Evolutionary conservation across 1,139 yeast genomes (phyloP).

Genomic region (Geotrichum candidum): DNA sequence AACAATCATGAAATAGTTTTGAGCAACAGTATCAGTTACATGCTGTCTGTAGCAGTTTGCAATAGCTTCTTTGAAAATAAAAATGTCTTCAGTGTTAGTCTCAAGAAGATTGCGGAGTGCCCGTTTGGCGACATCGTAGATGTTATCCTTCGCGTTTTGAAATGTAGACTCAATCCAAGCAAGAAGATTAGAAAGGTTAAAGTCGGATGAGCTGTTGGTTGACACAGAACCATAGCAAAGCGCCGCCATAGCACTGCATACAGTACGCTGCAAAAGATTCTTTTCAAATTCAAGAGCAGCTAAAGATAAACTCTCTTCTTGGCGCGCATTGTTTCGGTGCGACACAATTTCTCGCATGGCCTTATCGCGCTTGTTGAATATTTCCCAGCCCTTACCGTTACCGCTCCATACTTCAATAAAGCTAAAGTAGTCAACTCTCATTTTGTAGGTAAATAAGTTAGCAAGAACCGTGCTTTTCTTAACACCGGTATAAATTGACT

Average conservation of each 20-base stretch:
- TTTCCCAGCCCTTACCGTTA: conserved; percentile 57
- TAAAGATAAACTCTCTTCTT: conserved; percentile 41
- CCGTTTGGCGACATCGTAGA: conserved; percentile 59
- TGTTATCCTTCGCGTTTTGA: conserved; percentile 51
- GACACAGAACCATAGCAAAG: conserved; percentile 49
- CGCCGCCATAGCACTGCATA: conserved; percentile 79
- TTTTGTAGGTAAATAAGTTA: conserved; percentile 75
- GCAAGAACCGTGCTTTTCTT: conserved; percentile 40
- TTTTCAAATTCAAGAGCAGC: conserved; percentile 84
- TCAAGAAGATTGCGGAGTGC: conserved; percentile 66
- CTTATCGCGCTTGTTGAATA: conserved; percentile 63
- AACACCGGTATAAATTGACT: conserved; percentile 56
- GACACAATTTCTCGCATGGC: conserved; percentile 44
- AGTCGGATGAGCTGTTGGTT: conserved; percentile 46
- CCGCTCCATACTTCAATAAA: conserved; percentile 94
- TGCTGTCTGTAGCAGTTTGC: conserved; percentile 54
- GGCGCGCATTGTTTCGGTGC: conserved; percentile 27
- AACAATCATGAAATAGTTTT: conserved; percentile 64
- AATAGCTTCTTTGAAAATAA: conserved; percentile 57
- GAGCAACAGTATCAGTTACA: conserved; percentile 43
- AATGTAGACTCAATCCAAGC: conserved; percentile 75
- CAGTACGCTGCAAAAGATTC: conserved; percentile 61
- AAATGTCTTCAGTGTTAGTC: conserved; percentile 51
- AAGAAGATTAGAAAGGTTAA: conserved; percentile 63
- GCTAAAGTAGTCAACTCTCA: conserved; percentile 75